A percentile compares a stretch with the other conserved stretches of the same genome.
Conservation (phyloP, 1,139 yeast species). For the Chernovozyma aurita region DNA sequence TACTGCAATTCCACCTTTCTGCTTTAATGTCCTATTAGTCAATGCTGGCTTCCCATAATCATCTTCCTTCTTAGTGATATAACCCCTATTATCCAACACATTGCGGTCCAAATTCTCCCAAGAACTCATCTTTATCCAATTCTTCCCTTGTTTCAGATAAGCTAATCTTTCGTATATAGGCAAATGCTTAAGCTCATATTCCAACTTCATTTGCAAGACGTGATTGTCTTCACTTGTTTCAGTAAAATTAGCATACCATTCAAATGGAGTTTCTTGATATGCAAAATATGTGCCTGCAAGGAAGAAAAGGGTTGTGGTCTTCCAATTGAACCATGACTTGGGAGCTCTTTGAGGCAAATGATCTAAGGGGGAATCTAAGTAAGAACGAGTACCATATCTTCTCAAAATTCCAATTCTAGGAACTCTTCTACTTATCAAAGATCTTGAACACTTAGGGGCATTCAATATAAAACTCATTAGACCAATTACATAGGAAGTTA, state of each 20-base stretch:
- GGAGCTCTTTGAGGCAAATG: conserved; percentile 21
- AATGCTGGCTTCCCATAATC: conserved; percentile 28
- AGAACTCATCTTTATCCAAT: conserved; percentile 46
- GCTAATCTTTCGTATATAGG: conserved; percentile 48
- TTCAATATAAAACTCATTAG: neutral
- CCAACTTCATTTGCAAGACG: conserved; percentile 24
- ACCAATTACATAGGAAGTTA: too few relatives aligned
- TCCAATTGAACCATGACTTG: conserved; percentile 32
- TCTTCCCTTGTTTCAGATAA: conserved; percentile 33
- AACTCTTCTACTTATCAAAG: neutral
- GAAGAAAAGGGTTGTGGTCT: conserved; percentile 23
- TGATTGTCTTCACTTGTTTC: conserved; percentile 20
- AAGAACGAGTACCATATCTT: conserved; percentile 23
- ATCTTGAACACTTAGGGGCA: neutral
- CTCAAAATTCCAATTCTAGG: neutral
- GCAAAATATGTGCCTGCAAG: conserved; percentile 27
- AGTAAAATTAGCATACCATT: conserved; percentile 29
- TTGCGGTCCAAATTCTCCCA: conserved; percentile 58
- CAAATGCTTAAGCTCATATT: conserved; percentile 44
- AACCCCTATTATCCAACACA: conserved; percentile 24
- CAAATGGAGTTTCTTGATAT: conserved; percentile 32
- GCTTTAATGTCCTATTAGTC: conserved; percentile 32
- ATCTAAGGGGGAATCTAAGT: conserved; percentile 33
- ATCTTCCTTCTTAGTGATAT: conserved; percentile 21
- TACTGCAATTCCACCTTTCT: conserved; percentile 76